Conservation (phyloP, 768 basidiomycete genomes). For the Podaxis mareebaensis region DNA sequence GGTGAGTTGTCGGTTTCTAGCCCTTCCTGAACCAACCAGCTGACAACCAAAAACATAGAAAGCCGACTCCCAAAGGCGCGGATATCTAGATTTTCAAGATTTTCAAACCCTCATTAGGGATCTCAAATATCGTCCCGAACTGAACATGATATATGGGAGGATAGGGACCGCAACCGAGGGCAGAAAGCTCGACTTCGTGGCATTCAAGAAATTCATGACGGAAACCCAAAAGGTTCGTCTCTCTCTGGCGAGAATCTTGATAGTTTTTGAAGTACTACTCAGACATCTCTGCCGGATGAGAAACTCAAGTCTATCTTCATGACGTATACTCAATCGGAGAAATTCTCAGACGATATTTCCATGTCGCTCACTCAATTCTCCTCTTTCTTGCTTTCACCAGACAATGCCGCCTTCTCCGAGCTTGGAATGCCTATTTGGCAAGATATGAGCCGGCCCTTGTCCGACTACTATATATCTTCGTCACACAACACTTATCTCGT, state of each 20-base stretch:
- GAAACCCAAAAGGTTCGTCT: constrained; percentile 41
- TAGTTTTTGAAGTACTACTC: constrained; percentile 1
- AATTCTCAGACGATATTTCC: constrained; percentile 16
- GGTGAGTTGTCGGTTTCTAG: constrained; percentile 33
- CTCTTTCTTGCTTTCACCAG: constrained; percentile 76
- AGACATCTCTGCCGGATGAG: constrained; percentile 35
- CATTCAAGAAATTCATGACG: constrained; percentile 47
- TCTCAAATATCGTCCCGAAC: constrained; percentile 82
- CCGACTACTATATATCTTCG: constrained; percentile 88
- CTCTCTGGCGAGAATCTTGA: neutral
- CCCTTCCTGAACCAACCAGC: neutral
- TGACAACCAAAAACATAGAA: constrained; percentile 39
- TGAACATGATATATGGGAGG: constrained; percentile 62
- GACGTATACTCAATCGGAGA: constrained; percentile 29
- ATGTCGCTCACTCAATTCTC: constrained; percentile 69
- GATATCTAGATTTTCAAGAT: constrained; percentile 71
- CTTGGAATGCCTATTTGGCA: constrained; percentile 52
- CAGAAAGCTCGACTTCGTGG: constrained; percentile 39
- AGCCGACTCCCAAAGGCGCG: constrained; percentile 56
- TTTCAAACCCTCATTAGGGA: constrained; percentile 83
- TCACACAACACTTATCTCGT: constrained; percentile 93
- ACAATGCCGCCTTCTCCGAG: constrained; percentile 62
- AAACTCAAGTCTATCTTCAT: constrained; percentile 37
- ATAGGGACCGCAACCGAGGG: constrained; percentile 25
- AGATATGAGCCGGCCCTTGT: constrained; percentile 87